Evolutionary conservation across 768 basidiomycete genomes (phyloP), one percentile per base, ranked within the genome.

Genomic region (Lentinula boryana): DNA sequence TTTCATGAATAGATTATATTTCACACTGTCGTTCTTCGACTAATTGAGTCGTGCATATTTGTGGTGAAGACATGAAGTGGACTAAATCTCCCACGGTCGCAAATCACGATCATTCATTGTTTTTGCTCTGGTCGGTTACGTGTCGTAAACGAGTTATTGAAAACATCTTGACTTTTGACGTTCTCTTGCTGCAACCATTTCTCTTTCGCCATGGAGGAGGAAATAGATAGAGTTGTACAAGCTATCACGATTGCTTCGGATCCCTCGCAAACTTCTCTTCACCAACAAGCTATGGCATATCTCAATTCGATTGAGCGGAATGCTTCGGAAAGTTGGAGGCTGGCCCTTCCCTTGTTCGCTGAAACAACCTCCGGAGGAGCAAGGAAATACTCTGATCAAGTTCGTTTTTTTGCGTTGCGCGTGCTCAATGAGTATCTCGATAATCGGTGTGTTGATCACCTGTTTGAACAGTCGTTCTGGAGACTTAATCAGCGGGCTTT

Each of bases 181-280:
- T 56, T 38, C 23, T 41, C 35, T 27, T 44, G 35, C 21, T 31
- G 10, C 15, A 40, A 57, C 3, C 31, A 32, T 43, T 41, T 21
- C 27, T n/a, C 52, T 44, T 56, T 61, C 4, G 59, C 68, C 38
- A 91, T 91, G 91, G 87, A 91, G 40, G 85, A 83, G 68, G 85
- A 89, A 76, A 79, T 88, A 67, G 83, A 88, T 65, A 88, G 84
- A 70, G 79, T 91, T 64, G 85, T 90, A 16, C 89, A 88, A 75
- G 95, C 95, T 52, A 93, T 95, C 73, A 76, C 82, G 69, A 88
- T 96, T 75, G 95, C 94, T 55, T 89, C 89, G 62, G 88, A 94
- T 77, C 89, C 88, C 58, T 76, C 79, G 13, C 89, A 87, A 72
- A 78, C 76, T 59, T 71, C 81, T 31, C 75, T 96, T 36, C 91